Percentiles rank a stretch among this genome's conserved stretches.
phyloP scores from a whole-genome alignment of 768 basidiomycete genomes.

The Cystofilobasidium bisporidii region DNA sequence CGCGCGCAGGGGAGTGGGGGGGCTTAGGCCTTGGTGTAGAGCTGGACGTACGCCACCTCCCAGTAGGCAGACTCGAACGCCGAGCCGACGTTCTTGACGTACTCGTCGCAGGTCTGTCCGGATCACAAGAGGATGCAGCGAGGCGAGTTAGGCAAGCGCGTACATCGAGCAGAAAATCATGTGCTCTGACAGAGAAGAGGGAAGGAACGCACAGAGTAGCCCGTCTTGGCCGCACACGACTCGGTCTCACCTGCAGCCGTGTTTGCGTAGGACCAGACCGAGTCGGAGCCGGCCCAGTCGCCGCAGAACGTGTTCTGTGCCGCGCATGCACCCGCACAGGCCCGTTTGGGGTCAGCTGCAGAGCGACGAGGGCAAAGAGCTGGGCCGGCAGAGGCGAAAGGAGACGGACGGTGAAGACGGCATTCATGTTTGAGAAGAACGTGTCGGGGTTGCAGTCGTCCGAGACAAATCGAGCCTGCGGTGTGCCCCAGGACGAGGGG shows the following conservation, averaged over 20 bases:
- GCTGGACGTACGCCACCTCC: conserved; percentile 48
- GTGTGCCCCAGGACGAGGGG: conserved; percentile 64
- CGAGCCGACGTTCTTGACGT: conserved; percentile 59
- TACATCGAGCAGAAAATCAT: too few relatives aligned
- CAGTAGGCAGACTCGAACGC: conserved; percentile 67
- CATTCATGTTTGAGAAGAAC: conserved; percentile 65
- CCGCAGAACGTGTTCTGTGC: conserved; percentile 64
- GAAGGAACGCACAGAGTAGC: conserved; percentile 46
- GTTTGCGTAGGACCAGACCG: conserved; percentile 63
- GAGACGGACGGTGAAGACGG: conserved; percentile 62
- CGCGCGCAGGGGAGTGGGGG: background rate
- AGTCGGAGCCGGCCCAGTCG: conserved; percentile 63
- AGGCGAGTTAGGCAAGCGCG: too few relatives aligned
- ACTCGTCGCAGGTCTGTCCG: conserved; percentile 56
- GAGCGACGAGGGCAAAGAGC: background rate
- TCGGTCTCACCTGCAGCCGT: conserved; percentile 55
- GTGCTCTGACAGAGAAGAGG: too few relatives aligned
- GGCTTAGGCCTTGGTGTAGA: conserved; percentile 48
- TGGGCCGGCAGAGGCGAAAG: too few relatives aligned
- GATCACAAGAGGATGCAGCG: too few relatives aligned
- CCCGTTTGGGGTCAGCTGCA: background rate
- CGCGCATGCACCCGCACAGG: too few relatives aligned
- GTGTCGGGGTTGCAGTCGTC: conserved; percentile 61
- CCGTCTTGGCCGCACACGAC: conserved; percentile 75
- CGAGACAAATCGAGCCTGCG: conserved; percentile 71